phyloP scores from a whole-genome alignment of 345 rosid species.

The Ailanthus altissimus region DNA sequence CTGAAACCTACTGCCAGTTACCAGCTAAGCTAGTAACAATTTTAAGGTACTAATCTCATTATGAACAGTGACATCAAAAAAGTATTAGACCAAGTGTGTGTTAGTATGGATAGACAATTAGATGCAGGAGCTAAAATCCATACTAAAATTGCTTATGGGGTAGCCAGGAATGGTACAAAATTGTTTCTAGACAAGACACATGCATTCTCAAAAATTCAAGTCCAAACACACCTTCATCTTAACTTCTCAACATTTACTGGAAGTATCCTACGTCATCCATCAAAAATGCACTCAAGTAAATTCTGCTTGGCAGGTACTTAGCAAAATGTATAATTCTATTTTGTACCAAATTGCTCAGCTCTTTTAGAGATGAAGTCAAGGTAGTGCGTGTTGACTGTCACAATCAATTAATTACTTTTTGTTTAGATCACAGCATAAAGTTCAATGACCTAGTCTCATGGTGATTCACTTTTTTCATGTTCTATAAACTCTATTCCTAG shows the following conservation, averaged over 20 bases:
- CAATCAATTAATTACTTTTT: not conserved
- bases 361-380: not conserved
- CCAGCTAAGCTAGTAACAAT: not conserved
- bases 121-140: not conserved
- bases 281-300: not conserved
- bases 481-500: not conserved
- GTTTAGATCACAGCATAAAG: not conserved
- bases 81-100: not conserved
- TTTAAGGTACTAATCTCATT: not conserved
- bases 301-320: not conserved
- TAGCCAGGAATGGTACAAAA: not conserved
- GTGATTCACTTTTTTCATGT: not conserved
- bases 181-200: too few species aligned
- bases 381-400: not conserved
- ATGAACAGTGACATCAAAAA: not conserved
- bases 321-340: not conserved
- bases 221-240: not conserved
- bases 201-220: too few species aligned
- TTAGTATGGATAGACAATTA: not conserved
- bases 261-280: not conserved
- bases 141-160: not conserved
- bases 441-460: not conserved
- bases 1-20: not conserved
- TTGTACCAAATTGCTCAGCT: not conserved
- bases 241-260: not conserved